phyloP scores from a whole-genome alignment of 208 protist genomes.

The Angomonas ambiguus region DNA sequence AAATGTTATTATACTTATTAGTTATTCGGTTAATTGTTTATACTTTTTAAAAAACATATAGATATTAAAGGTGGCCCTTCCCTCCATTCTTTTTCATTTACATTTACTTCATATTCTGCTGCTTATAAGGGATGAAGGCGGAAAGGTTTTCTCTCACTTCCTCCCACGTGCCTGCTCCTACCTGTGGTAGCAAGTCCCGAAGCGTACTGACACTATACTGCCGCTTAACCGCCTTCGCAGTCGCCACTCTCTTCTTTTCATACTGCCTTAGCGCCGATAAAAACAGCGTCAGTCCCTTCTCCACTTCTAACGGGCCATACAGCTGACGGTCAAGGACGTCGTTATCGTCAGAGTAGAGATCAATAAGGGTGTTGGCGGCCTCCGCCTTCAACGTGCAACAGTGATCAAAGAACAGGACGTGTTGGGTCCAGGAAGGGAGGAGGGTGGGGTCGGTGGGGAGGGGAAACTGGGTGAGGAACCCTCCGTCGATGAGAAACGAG shows the following conservation, averaged over 20 bases:
- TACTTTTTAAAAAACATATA: background rate
- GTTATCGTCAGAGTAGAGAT: constrained; percentile 70
- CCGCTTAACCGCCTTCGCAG: constrained; percentile 36
- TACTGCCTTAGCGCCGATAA: constrained; percentile 33
- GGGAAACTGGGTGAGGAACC: background rate
- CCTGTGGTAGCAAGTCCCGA: constrained; percentile 17
- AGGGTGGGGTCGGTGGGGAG: constrained; percentile 19
- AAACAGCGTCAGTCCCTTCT: constrained; percentile 33
- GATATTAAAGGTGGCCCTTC: constrained; percentile 9
- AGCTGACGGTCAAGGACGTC: constrained; percentile 34
- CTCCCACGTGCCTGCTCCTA: constrained; percentile 45
- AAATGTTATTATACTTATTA: background rate
- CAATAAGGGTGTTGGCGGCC: constrained; percentile 71
- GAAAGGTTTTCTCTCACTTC: constrained; percentile 67
- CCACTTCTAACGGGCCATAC: constrained; percentile 61
- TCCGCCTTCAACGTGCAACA: constrained; percentile 57
- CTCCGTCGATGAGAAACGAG: background rate
- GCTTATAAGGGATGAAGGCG: constrained; percentile 73
- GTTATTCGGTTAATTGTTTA: background rate
- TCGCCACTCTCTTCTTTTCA: constrained; percentile 40
- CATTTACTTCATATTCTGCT: constrained; percentile 19
- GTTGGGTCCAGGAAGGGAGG: constrained; percentile 34
- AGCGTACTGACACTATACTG: constrained; percentile 25
- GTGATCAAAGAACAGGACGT: constrained; percentile 36
- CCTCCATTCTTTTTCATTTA: constrained; percentile 15